phyloP scores from a whole-genome alignment of 2,329 filamentous ascomycete species.

The Trichoderma harzianum region DNA sequence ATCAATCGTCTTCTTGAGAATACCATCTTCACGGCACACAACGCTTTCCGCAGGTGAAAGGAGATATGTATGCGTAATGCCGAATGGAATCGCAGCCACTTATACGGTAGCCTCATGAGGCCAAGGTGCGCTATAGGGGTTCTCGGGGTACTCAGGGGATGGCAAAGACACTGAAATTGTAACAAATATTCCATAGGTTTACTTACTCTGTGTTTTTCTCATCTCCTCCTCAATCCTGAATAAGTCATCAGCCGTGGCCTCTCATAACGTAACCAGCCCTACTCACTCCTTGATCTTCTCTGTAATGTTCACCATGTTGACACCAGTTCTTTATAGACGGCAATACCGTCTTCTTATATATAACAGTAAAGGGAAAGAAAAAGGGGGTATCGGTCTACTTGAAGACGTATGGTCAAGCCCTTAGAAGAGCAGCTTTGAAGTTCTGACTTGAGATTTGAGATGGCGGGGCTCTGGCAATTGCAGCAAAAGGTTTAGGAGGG shows the following conservation, averaged over 20 bases:
- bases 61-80: not conserved
- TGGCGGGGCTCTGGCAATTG: conserved; percentile 8
- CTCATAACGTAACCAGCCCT: not conserved
- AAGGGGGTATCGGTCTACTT: not conserved
- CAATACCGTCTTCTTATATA: conserved; percentile 26
- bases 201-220: conserved; percentile 93
- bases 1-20: not conserved
- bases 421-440: not conserved
- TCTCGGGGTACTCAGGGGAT: not conserved
- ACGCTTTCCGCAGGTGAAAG: not conserved
- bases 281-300: conserved; percentile 99
- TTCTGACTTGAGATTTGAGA: not conserved
- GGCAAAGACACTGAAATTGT: not conserved
- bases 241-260: conserved; percentile 23
- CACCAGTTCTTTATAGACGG: conserved; percentile 32
- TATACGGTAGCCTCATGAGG: not conserved
- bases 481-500: conserved; percentile 7
- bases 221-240: conserved; percentile 99
- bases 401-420: not conserved
- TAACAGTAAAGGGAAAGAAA: not conserved
- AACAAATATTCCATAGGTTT: not conserved
- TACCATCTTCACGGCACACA: not conserved
- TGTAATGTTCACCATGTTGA: conserved; percentile 95
- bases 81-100: not conserved
- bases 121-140: not conserved